Percentiles rank a stretch among this genome's conserved stretches.
Conservation (phyloP, 2,329 filamentous ascomycete genomes). For the Pyrenochaeta sp. region DNA sequence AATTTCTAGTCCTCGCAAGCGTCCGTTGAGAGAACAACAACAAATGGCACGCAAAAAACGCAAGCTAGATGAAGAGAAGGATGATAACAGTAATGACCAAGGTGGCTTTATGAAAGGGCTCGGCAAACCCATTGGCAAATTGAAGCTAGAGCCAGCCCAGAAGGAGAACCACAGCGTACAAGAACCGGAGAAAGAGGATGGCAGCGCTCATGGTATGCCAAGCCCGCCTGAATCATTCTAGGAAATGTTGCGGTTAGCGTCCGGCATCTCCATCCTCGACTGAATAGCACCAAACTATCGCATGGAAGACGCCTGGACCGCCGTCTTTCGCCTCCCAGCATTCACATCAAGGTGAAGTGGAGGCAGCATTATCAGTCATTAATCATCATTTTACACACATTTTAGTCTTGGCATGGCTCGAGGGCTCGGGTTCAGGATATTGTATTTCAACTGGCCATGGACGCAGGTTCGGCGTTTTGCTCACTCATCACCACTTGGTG, state of each 20-base stretch:
- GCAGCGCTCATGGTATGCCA: conserved; percentile 76
- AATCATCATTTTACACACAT: conserved; percentile 21
- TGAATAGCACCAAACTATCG: background rate
- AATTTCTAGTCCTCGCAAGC: conserved; percentile 84
- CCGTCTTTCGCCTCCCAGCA: conserved; percentile 3
- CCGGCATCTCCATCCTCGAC: background rate
- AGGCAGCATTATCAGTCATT: conserved; percentile 7
- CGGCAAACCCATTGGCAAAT: conserved; percentile 66
- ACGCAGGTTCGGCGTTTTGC: conserved; percentile 26
- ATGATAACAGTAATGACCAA: conserved; percentile 43
- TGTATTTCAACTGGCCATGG: conserved; percentile 10
- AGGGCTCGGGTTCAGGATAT: background rate
- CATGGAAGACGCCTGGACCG: background rate
- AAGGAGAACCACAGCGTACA: conserved; percentile 69
- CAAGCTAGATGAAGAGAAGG: conserved; percentile 64
- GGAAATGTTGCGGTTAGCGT: background rate
- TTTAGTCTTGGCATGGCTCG: background rate
- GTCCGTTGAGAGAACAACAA: conserved; percentile 81
- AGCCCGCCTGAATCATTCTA: conserved; percentile 77
- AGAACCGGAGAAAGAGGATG: conserved; percentile 73
- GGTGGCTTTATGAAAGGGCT: conserved; percentile 42
- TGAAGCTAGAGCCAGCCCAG: conserved; percentile 57
- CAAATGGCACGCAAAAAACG: conserved; percentile 88
- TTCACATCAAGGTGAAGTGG: background rate
- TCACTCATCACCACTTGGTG: conserved; percentile 13